Percentiles rank a stretch among this genome's conserved stretches.
Evolutionary conservation across 2,329 filamentous ascomycete genomes (phyloP).

Genomic region (Incumbomyces delicatus): DNA sequence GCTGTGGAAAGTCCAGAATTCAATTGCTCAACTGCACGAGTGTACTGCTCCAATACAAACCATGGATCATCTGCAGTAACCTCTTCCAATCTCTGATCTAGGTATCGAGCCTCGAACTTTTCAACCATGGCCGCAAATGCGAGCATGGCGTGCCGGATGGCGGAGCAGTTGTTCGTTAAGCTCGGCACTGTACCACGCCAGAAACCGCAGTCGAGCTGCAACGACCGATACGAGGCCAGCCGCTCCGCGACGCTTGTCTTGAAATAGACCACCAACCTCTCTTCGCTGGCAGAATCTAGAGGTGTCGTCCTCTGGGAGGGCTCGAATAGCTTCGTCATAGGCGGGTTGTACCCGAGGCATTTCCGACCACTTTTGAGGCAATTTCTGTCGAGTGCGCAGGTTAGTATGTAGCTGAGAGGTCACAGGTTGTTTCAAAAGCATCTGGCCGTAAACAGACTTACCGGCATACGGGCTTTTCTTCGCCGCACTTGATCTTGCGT

Average conservation of each 20-base stretch:
- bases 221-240: background rate
- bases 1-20: background rate
- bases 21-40: background rate
- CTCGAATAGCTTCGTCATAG: background rate
- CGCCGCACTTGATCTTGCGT: slow-evolving; percentile 21
- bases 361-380: slow-evolving; percentile 59
- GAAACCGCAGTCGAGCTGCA: background rate
- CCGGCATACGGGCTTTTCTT: slow-evolving; percentile 67
- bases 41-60: background rate
- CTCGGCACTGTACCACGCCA: background rate
- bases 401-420: too few relatives aligned
- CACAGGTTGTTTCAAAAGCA: too few relatives aligned
- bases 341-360: slow-evolving; percentile 56
- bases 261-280: background rate
- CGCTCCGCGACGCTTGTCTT: background rate
- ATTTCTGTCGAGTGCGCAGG: slow-evolving; percentile 29
- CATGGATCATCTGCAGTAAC: background rate
- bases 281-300: background rate
- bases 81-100: background rate
- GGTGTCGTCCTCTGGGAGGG: background rate
- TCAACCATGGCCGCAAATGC: background rate
- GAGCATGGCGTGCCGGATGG: background rate
- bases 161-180: background rate
- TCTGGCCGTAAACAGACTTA: too few relatives aligned
- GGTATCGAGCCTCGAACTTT: background rate